Percentiles rank a stretch among this genome's conserved stretches.
These are phyloP conservation scores for Apiospora sp. DNA, from an alignment of 2,329 filamentous ascomycete species.

Conservation along the genomic window DNA sequence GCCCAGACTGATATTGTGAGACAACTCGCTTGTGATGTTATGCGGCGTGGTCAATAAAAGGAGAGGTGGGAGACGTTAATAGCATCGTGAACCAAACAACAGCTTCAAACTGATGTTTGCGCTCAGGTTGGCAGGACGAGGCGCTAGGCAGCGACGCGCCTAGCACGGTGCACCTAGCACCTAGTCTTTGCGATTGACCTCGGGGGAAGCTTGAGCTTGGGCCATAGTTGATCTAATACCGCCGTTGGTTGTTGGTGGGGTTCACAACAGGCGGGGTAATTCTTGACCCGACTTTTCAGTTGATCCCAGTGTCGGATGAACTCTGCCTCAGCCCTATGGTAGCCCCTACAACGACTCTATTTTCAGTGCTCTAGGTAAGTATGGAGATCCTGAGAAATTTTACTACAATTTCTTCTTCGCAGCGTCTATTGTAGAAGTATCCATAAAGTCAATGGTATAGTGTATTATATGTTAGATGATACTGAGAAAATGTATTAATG, in stretches of 20 bases:
- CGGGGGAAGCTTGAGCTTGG: constrained; percentile 7
- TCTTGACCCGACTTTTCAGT: not conserved
- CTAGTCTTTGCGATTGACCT: not conserved
- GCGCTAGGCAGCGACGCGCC: not conserved
- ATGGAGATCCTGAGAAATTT: not conserved
- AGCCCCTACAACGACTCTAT: not conserved
- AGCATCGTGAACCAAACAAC: not conserved
- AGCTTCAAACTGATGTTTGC: not conserved
- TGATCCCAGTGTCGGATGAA: not conserved
- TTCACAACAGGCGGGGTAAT: not conserved
- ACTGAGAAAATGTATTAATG: not conserved
- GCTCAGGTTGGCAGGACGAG: not conserved
- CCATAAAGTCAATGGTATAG: not conserved
- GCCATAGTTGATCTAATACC: not conserved
- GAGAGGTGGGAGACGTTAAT: not conserved
- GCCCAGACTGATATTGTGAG: not conserved
- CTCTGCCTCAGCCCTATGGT: not conserved
- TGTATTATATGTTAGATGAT: too few relatives aligned
- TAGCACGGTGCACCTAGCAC: not conserved
- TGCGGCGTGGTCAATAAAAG: fast-evolving
- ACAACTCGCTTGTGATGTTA: not conserved
- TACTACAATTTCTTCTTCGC: not conserved
- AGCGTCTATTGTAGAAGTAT: not conserved
- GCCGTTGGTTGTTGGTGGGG: not conserved
- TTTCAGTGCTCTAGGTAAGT: too few relatives aligned